Evolutionary conservation across 129 eudicot species (phyloP).

Genomic region (Chrysanthemum lavandulifolium): DNA sequence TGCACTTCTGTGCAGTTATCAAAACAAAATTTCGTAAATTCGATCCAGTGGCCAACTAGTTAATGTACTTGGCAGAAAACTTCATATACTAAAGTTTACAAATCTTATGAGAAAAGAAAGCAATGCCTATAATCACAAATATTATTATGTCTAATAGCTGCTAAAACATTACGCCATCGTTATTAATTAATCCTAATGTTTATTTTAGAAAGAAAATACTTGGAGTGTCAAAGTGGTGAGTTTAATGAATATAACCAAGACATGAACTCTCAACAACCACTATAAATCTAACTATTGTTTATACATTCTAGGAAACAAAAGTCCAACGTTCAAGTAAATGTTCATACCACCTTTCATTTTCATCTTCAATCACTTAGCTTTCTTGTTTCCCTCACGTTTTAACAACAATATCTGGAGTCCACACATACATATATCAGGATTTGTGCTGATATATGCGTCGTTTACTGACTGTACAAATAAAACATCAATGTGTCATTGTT

Average conservation of each 20-base stretch:
- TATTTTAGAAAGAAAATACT: not conserved
- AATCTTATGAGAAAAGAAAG: no score
- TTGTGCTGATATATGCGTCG: not conserved
- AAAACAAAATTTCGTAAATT: no score
- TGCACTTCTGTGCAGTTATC: no score
- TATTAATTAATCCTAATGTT: not conserved
- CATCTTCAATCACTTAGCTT: conserved; percentile 25
- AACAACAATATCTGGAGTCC: conserved; percentile 27
- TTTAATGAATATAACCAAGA: conserved; percentile 9
- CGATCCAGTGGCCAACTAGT: no score
- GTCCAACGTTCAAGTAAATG: conserved; percentile 25
- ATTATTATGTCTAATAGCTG: no score
- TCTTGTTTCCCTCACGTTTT: conserved; percentile 38
- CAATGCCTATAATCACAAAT: no score
- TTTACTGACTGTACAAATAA: not conserved
- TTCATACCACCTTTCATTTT: conserved; percentile 29
- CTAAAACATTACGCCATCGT: no score
- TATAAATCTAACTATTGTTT: conserved; percentile 13
- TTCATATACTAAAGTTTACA: no score
- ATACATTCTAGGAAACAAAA: conserved; percentile 15
- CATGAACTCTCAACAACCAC: conserved; percentile 29
- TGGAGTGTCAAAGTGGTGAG: conserved; percentile 19
- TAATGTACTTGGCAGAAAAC: no score
- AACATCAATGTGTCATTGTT: not conserved
- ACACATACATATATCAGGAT: not conserved